phyloP scores from a whole-genome alignment of 305 asterid genomes.

The Fraxinus velutina region DNA sequence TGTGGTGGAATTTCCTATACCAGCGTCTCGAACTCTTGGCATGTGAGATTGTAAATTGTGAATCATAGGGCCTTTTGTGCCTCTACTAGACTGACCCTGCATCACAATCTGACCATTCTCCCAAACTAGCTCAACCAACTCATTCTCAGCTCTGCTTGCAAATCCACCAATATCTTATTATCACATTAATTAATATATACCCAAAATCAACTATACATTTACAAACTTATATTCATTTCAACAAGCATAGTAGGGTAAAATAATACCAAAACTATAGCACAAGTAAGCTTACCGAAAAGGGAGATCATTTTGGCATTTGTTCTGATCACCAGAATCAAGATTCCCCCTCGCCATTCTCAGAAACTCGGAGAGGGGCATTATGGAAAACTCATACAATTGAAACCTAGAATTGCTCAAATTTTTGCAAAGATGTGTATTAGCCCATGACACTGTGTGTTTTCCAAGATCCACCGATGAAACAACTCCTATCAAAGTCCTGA shows the following conservation, averaged over 20 bases:
- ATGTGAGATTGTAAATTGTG: constrained; percentile 25
- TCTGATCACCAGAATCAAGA: constrained; percentile 50
- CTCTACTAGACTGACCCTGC: constrained; percentile 66
- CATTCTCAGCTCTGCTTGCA: constrained; percentile 54
- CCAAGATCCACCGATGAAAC: constrained; percentile 20
- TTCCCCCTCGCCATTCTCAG: constrained; percentile 63
- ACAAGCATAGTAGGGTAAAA: constrained; percentile 6
- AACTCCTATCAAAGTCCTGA: constrained; percentile 21
- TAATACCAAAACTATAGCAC: background rate
- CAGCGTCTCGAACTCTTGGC: constrained; percentile 32
- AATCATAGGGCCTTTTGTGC: constrained; percentile 31
- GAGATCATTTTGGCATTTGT: constrained; percentile 26
- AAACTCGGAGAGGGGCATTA: constrained; percentile 84
- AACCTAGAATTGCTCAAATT: constrained; percentile 24
- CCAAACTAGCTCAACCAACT: constrained; percentile 74
- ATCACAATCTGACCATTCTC: constrained; percentile 72
- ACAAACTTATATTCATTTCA: background rate
- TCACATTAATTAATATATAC: constrained; percentile 5
- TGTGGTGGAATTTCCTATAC: constrained; percentile 23
- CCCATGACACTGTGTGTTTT: constrained; percentile 7
- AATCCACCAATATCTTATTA: constrained; percentile 14
- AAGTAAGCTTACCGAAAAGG: constrained; percentile 45
- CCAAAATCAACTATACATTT: background rate
- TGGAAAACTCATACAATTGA: constrained; percentile 21
- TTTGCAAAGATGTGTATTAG: constrained; percentile 19